Percentiles rank a stretch among this genome's conserved stretches.
phyloP scores from a whole-genome alignment of 2,329 filamentous ascomycete genomes.

The Fusarium lyarnte region DNA sequence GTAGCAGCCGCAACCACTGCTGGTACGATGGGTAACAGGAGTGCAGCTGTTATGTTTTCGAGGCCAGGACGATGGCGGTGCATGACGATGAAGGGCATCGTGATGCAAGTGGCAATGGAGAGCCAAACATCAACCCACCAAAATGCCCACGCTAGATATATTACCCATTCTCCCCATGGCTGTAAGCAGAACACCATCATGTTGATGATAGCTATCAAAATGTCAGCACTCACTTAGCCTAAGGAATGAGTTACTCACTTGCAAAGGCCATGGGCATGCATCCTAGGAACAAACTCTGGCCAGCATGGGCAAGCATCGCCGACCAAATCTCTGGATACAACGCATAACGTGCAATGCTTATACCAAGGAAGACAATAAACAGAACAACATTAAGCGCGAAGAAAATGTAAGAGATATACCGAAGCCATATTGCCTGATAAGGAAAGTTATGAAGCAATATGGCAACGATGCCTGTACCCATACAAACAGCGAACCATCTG shows the following conservation, averaged over 20 bases:
- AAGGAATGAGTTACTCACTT: constrained; percentile 48
- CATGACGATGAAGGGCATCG: constrained; percentile 66
- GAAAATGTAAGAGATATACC: constrained; percentile 67
- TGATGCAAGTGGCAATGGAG: constrained; percentile 63
- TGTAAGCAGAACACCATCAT: constrained; percentile 70
- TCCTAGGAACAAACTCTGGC: constrained; percentile 74
- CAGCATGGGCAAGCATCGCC: constrained; percentile 73
- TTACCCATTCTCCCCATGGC: constrained; percentile 69
- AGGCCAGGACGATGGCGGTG: constrained; percentile 57
- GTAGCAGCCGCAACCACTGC: constrained; percentile 72
- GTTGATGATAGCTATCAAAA: constrained; percentile 63
- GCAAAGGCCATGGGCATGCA: constrained; percentile 75
- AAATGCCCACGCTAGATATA: constrained; percentile 63
- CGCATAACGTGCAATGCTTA: constrained; percentile 68
- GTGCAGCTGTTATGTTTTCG: constrained; percentile 69
- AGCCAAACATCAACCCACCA: constrained; percentile 67
- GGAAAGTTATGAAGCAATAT: constrained; percentile 71
- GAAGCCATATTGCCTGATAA: constrained; percentile 66
- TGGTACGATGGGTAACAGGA: constrained; percentile 73
- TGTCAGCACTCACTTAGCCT: constrained; percentile 5
- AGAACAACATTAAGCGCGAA: constrained; percentile 68
- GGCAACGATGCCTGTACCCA: constrained; percentile 76
- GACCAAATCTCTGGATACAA: constrained; percentile 73
- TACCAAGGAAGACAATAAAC: constrained; percentile 62
- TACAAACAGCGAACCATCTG: constrained; percentile 68